Base-by-base conservation (phyloP, 805 yeast species). In the Myxozyma monticola region DNA sequence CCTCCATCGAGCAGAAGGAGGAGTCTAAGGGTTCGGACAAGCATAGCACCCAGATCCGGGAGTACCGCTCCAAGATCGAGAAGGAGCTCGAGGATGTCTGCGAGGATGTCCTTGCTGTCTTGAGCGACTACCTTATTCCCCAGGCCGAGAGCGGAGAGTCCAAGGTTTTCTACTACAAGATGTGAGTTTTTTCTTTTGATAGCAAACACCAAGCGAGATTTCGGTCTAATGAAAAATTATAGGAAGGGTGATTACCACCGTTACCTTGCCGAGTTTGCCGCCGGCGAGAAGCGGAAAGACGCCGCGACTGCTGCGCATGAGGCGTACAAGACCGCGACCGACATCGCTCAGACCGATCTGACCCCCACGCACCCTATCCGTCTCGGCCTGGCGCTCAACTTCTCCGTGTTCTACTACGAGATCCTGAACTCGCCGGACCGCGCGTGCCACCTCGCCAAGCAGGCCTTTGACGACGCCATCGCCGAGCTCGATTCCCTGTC, bases 361-460 rank as follows among this genome's bases (percentile, higher is more conserved):
- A 95, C 98, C 55, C 98, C 99, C 73, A 91, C 99, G 62, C 99
- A 91, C 72, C 98, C 98, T 72, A 90, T 93, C 72, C 87, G 99
- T 77, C 80, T 91, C 71, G 99, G 99, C 69, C 80, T 88, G 71
- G 96, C 96, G 57, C 79, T 88, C 72, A 88, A 88, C 74, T 88
- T 88, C 76, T 87, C 95, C 45, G 96, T 88, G 54, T 88, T 88
- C 77, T 88, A 88, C 78, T 88, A 88, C 69, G 96, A 88, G 76
- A 88, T 88, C 68, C 84, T 88, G 72, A 87, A 86, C 72, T 84
- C 95, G 54, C 96, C 96, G 66, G 96, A 88, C 71, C 86, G 90
- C 74, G 96, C 96, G 63, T 88, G 96, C 71, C 95, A 88, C 71
- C 80, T 88, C 73, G 96, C 96, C 63, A 88, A 88, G 71, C 96